Percentiles rank a stretch among this genome's conserved stretches.
Conservation (phyloP, 371 early-diverging fungal species). For the Nematocida minor region DNA sequence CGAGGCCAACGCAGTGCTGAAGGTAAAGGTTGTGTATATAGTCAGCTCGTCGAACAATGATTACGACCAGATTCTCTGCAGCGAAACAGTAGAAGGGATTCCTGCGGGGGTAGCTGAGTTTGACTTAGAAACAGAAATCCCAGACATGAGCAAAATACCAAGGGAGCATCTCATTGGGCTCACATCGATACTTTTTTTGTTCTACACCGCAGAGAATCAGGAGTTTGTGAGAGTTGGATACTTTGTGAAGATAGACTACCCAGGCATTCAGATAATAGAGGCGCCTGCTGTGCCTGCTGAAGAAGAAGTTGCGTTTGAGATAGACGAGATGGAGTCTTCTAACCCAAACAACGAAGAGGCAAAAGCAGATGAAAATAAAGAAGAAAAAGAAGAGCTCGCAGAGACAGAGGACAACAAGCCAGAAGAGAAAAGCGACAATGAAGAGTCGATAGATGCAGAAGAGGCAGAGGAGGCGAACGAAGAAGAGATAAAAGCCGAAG, state of each 20-base stretch:
- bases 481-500: slow-evolving; percentile 45
- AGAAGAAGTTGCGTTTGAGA: slow-evolving; percentile 34
- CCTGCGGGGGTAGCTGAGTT: slow-evolving; percentile 58
- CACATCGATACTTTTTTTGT: slow-evolving; percentile 54
- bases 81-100: slow-evolving; percentile 55
- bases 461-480: slow-evolving; percentile 55
- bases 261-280: slow-evolving; percentile 53
- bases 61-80: slow-evolving; percentile 60
- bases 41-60: slow-evolving; percentile 22
- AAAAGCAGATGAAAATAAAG: slow-evolving; percentile 9
- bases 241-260: slow-evolving; percentile 63
- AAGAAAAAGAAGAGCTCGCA: slow-evolving; percentile 24
- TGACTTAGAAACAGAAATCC: slow-evolving; percentile 54
- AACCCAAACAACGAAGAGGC: not conserved
- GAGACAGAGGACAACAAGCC: slow-evolving; percentile 36
- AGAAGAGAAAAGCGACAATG: slow-evolving; percentile 63
- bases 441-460: slow-evolving; percentile 67
- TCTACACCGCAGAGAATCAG: slow-evolving; percentile 44
- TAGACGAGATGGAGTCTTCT: not conserved
- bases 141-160: slow-evolving; percentile 52
- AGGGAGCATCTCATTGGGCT: slow-evolving; percentile 58
- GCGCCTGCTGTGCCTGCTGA: slow-evolving; percentile 6
- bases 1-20: not conserved
- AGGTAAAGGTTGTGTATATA: slow-evolving; percentile 26
- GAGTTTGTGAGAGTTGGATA: slow-evolving; percentile 62